Conservation (phyloP, 192 early-diverging fungal genomes). For the Mortierella antarctica region DNA sequence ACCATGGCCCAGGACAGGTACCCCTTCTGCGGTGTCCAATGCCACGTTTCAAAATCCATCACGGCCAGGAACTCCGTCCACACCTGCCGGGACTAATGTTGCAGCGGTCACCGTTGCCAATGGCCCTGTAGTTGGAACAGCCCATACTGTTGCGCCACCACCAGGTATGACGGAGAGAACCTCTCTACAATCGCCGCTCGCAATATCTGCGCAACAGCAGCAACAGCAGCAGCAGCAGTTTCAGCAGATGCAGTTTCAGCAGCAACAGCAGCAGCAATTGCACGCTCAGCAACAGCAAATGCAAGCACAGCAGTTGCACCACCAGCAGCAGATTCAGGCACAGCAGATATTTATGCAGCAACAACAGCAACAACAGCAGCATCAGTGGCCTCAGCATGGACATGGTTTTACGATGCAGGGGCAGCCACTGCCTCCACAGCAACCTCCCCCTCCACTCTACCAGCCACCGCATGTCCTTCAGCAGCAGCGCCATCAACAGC, state of each 20-base stretch:
- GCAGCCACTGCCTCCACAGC: constrained; percentile 9
- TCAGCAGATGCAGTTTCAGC: constrained; percentile 12
- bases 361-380: constrained; percentile 15
- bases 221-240: constrained; percentile 14
- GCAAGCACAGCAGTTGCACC: constrained; percentile 13
- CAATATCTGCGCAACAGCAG: not conserved
- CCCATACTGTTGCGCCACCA: not conserved
- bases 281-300: constrained; percentile 16
- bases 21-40: constrained; percentile 2
- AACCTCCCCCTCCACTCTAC: constrained; percentile 7
- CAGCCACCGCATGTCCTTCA: constrained; percentile 11
- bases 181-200: not conserved
- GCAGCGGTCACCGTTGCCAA: not conserved
- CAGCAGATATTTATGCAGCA: constrained; percentile 21
- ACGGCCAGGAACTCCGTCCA: constrained; percentile 20
- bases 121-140: not conserved
- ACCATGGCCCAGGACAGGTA: constrained; percentile 33
- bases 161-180: not conserved
- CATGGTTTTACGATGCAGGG: not conserved
- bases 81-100: not conserved
- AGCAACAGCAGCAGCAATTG: constrained; percentile 6
- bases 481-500: constrained; percentile 18
- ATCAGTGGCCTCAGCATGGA: not conserved
- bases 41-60: constrained; percentile 31
- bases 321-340: constrained; percentile 14